These are phyloP conservation scores for Russula vinacea DNA, from an alignment of 768 basidiomycete species.

Conservation along the genomic window DNA sequence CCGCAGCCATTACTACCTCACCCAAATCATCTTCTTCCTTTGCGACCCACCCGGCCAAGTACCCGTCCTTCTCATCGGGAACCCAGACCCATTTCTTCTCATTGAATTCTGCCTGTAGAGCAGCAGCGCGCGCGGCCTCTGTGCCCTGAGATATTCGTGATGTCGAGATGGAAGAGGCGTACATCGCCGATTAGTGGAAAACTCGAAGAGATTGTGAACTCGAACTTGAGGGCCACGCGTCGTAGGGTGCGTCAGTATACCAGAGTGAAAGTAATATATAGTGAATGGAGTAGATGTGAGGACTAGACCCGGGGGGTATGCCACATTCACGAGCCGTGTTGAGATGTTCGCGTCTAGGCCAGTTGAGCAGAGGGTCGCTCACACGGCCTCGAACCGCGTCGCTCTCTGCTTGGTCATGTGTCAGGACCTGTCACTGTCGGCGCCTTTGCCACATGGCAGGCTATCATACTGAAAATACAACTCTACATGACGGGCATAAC, in stretches of 20 bases:
- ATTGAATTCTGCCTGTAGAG: slow-evolving; percentile 92
- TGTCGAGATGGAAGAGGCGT: slow-evolving; percentile 34
- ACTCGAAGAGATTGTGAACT: background rate
- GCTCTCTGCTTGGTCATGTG: slow-evolving; percentile 10
- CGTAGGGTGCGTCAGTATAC: slow-evolving; percentile 9
- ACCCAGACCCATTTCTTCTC: slow-evolving; percentile 99
- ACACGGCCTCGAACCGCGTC: slow-evolving; percentile 15
- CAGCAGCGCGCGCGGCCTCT: slow-evolving; percentile 80
- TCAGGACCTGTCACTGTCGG: too few relatives aligned
- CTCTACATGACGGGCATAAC: background rate
- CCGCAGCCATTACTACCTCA: slow-evolving; percentile 80
- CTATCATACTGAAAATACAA: background rate
- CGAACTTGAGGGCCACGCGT: slow-evolving; percentile 7
- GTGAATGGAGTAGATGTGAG: background rate
- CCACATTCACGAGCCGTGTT: slow-evolving; percentile 22
- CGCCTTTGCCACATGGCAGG: background rate
- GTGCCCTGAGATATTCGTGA: slow-evolving; percentile 41
- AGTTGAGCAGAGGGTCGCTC: slow-evolving; percentile 7
- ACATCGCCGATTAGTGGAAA: slow-evolving; percentile 4
- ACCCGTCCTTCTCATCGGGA: slow-evolving; percentile 87
- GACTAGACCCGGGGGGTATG: background rate
- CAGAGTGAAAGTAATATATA: background rate
- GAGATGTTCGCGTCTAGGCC: slow-evolving; percentile 2
- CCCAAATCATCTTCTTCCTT: slow-evolving; percentile 80
- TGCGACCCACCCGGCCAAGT: slow-evolving; percentile 91